Base-by-base conservation (phyloP, 306 rosid genomes). In the Begonia fuchsioides region DNA sequence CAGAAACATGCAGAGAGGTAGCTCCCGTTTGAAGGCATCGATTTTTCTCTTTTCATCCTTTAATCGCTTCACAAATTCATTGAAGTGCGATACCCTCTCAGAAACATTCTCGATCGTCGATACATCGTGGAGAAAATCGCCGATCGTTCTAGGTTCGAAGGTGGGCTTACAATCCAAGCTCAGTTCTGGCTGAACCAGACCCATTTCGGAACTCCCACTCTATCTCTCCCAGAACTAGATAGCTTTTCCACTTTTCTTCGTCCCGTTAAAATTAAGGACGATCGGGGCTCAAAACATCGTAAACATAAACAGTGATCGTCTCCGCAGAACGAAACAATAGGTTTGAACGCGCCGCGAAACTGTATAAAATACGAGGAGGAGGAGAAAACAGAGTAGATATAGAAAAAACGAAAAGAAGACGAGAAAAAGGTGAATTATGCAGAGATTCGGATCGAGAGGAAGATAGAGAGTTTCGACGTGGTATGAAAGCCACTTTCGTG, bases 11-110 rank as follows among this genome's bases (percentile, higher is more conserved):
- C 78, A 92, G 51, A 92, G 85, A 51, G 98, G 98, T 53, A 92
- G 98, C 75, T 85, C 96, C 62, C 96, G 92, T 53, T 80, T 85
- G 60, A 92, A 92, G n/a, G 93, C 96, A 26, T 92, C 78, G 82
- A 92, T 92, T 85, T 92, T 92, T 60, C 54, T 63, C 78, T 67
- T 73, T 68, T 92, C 98, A 4, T 77, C 94, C 66, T 85, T 87
- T 66, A 92, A 75, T 44, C 76, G 53, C 32, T 68, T 44, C 17
- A 79, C 56, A 14, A 68, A 79, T 63, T 82, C 87, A 12, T 71
- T 76, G 43, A 90, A 71, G 47, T 60, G 63, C 19, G 72, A 53
- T 10, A 51, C 69, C 71, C 75, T 77, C 3, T 85, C 81, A 32
- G 73, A 2, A n/a, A 55, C 54, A 67, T 65, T 55, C 2, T 58